Evolutionary conservation across 2,329 filamentous ascomycete genomes (phyloP), one percentile per base, ranked within the genome.

Genomic region (Apiospora malaysiana): DNA sequence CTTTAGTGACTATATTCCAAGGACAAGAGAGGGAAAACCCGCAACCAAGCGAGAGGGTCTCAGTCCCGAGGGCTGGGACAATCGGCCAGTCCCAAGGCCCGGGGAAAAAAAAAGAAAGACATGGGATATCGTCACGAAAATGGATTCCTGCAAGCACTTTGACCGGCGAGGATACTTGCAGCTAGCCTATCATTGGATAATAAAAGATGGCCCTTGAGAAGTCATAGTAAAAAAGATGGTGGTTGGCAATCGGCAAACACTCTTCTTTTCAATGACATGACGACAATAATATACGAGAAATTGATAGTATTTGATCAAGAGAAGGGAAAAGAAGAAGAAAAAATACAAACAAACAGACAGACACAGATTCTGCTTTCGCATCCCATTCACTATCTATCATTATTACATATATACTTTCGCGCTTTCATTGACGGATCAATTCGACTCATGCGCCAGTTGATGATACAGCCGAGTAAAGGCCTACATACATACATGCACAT

Each of bases 31-130:
- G 21, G 18, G 12, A 37, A 51, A 51, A 14, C 51, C 51, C 56
- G 56, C 56, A 63, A 63, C 21, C 27, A 63, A n/a, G 56, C 56
- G 32, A 63, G 56, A 63, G 21, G 51, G 51, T 40, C 56, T 63
- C 56, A 40, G 56, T 40, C 56, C 56, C 56, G 56, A 63, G 32
- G 56, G 56, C 56, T 63, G 56, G 56, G 56, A 74, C 47, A 70
- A 74, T 72, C 49, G 70, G 51, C 70, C 70, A 72, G 72, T 69
- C 72, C 71, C 72, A 68, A 70, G 70, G 70, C 45, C 66, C 40
- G 43, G 63, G 59, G 68, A 47, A 68, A 69, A 47, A 47, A 68
- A 69, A 47, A 18, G 59, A 68, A 67, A 67, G 56, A 70, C 63
- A 71, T 37, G 45, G 66, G 45, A 68, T 71, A 71, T 71, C 66